These are phyloP conservation scores for Coemansia pectinata DNA, from an alignment of 192 early-diverging fungal species.

Conservation along the genomic window DNA sequence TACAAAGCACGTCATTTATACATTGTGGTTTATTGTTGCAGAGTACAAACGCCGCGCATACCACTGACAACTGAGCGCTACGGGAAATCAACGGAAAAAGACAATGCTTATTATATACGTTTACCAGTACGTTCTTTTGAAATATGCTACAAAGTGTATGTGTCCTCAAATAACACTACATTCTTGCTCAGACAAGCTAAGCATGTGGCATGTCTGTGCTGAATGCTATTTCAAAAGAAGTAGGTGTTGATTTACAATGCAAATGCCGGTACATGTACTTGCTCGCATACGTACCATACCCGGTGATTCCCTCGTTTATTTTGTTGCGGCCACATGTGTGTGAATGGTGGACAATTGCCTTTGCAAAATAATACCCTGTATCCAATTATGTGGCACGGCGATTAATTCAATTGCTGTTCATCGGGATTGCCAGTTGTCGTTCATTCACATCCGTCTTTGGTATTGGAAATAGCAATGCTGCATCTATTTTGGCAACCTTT, in stretches of 20 bases:
- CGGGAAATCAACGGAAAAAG: background rate
- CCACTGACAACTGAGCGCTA: background rate
- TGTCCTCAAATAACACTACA: background rate
- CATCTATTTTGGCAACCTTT: background rate
- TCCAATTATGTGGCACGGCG: background rate
- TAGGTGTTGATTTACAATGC: background rate
- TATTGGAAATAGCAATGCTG: background rate
- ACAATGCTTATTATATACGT: background rate
- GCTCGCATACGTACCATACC: background rate
- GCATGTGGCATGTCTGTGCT: background rate
- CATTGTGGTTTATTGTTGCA: background rate
- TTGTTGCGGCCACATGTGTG: background rate
- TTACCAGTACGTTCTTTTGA: background rate
- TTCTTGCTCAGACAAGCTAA: background rate
- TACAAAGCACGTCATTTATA: background rate
- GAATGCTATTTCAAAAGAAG: background rate
- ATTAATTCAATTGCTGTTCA: background rate
- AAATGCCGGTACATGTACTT: background rate
- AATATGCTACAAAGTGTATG: background rate
- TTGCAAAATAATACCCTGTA: background rate
- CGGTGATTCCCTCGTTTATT: background rate
- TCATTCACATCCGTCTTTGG: background rate
- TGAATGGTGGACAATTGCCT: background rate
- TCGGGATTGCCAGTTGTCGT: background rate
- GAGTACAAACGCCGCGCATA: background rate